These are phyloP conservation scores for Saccharomycopsis lassenensis DNA, from an alignment of 805 yeast genomes.

Conservation along the genomic window DNA sequence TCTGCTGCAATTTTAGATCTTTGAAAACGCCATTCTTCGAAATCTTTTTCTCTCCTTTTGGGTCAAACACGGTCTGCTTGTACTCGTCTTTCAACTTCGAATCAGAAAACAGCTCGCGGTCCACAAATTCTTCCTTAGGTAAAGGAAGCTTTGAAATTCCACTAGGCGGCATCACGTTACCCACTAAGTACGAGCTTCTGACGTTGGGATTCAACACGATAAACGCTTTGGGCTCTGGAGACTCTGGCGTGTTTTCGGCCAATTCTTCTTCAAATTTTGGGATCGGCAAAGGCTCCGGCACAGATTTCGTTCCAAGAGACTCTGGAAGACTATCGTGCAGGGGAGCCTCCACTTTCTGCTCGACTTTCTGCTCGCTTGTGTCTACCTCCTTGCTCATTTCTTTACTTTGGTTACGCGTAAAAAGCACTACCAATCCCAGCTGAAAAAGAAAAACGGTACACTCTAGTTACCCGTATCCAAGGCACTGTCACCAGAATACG, in stretches of 20 bases:
- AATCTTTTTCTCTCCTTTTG: constrained; percentile 17
- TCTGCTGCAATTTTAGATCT: constrained; percentile 5
- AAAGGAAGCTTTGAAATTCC: no score
- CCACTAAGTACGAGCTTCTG: constrained; percentile 1
- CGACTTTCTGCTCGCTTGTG: no score
- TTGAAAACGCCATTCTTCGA: constrained; percentile 17
- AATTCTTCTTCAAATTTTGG: constrained; percentile 12
- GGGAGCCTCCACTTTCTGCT: no score
- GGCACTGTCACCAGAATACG: no score
- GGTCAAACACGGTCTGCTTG: constrained; percentile 12
- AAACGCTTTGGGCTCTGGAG: constrained; percentile 14
- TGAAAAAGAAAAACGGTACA: no score
- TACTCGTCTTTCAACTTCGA: constrained; percentile 15
- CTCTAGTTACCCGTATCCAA: no score
- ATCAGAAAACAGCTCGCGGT: constrained; percentile 8
- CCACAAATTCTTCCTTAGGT: constrained; percentile 14
- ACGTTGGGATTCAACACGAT: constrained; percentile 13
- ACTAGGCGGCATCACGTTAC: constrained; percentile 5
- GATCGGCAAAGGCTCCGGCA: no score
- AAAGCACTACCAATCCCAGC: no score
- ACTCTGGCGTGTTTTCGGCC: constrained; percentile 14
- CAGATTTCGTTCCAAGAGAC: no score
- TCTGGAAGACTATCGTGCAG: no score
- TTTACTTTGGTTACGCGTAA: no score
- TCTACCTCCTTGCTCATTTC: no score